Conservation (phyloP, 2,329 filamentous ascomycete species). For the Fusarium pseudocircinatum region DNA sequence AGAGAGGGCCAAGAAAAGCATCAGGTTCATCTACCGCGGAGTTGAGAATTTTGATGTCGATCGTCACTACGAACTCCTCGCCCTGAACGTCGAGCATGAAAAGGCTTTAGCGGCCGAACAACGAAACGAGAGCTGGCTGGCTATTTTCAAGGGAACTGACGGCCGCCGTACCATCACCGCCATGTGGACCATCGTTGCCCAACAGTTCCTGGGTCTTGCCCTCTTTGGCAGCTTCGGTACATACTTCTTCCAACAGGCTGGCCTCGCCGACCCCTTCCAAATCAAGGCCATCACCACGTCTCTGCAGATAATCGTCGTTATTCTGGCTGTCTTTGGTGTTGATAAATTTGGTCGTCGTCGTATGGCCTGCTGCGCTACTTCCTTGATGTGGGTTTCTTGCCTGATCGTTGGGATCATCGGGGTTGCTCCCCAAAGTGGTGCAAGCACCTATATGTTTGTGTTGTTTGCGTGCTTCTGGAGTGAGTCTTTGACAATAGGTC, state of each 20-base stretch:
- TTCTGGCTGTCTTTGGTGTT: conserved; percentile 26
- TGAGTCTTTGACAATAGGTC: neutral
- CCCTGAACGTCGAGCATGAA: conserved; percentile 40
- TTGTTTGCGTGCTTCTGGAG: conserved; percentile 26
- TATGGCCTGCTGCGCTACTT: conserved; percentile 18
- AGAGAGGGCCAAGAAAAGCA: conserved; percentile 10
- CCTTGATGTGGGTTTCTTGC: conserved; percentile 14
- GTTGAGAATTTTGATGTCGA: conserved; percentile 44
- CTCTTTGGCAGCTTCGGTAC: conserved; percentile 60
- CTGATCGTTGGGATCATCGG: conserved; percentile 23
- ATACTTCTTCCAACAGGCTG: conserved; percentile 50
- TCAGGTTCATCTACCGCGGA: conserved; percentile 34
- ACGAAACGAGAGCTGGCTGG: conserved; percentile 40
- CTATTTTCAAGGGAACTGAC: conserved; percentile 46
- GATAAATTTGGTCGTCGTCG: conserved; percentile 21
- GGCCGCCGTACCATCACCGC: conserved; percentile 45
- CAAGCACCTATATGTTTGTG: conserved; percentile 16
- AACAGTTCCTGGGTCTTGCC: conserved; percentile 32
- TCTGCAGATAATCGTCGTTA: conserved; percentile 19
- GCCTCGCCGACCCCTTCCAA: conserved; percentile 36
- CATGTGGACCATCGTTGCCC: conserved; percentile 40
- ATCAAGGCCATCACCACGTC: conserved; percentile 33
- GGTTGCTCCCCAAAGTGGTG: neutral
- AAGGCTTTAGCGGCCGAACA: conserved; percentile 33
- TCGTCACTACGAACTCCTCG: conserved; percentile 41